Conservation (phyloP, 1,284 basidiomycete genomes). For the Papiliotrema fonsecae region DNA sequence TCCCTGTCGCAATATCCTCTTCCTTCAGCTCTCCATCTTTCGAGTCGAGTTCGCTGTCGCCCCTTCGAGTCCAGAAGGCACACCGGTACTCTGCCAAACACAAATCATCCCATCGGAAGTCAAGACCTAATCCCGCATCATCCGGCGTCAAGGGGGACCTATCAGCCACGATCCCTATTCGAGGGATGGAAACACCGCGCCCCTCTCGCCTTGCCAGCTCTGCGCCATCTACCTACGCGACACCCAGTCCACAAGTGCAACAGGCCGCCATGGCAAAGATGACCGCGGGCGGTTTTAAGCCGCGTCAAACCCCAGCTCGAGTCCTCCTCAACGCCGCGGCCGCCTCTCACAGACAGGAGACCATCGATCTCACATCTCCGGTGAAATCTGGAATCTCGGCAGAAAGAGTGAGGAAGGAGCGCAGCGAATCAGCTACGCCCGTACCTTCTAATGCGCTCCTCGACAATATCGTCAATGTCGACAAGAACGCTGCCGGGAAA, state of each 20-base stretch:
- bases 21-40: conserved; percentile 1
- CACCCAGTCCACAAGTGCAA: conserved; percentile 11
- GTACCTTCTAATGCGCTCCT: not conserved
- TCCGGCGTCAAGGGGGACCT: conserved; percentile 13
- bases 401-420: conserved; percentile 5
- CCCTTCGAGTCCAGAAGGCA: not conserved
- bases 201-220: conserved; percentile 19
- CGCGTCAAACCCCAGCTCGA: conserved; percentile 35
- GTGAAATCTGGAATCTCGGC: not conserved
- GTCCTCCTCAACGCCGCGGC: conserved; percentile 29
- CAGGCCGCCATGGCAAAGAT: conserved; percentile 27
- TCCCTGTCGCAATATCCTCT: conserved; percentile 2
- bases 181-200: conserved; percentile 17
- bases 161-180: conserved; percentile 38
- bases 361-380: not conserved
- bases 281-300: conserved; percentile 36
- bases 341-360: not conserved
- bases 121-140: conserved; percentile 13
- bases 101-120: conserved; percentile 8
- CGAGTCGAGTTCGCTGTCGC: not conserved
- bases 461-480: not conserved
- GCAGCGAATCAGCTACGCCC: conserved; percentile 6
- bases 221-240: conserved; percentile 16
- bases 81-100: not conserved
- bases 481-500: not conserved